Evolutionary conservation across 2,329 filamentous ascomycete genomes (phyloP), one percentile per base, ranked within the genome.

Genomic region (Hymenoscyphus scutula): DNA sequence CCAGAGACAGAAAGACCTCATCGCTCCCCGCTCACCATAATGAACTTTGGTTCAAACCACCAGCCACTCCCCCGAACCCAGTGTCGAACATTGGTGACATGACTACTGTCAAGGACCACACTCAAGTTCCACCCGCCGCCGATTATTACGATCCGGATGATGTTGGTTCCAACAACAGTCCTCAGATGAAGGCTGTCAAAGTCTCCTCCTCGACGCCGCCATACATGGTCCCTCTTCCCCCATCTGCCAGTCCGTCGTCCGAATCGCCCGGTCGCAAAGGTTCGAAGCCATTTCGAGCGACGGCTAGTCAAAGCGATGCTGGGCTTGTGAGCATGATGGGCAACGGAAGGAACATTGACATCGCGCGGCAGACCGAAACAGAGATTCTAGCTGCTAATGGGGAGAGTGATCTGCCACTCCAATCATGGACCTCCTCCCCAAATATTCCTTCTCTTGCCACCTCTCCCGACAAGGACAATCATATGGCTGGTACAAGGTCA

Each of bases 261-360:
- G 75, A 61, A 41, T 60, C 58, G 30, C 57, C 56, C 34, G 56
- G 60, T 64, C 65, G 66, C 68, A 73, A 70, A 62, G 59, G 45
- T 29, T 61, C 64, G 13, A 60, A 61, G 58, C 66, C 66, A 51
- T 53, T 63, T 2, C 69, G 67, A 29, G 60, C 58, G 59, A 66
- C 64, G 7, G 62, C 83, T 53, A 84, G 78, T 69, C 83, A 84
- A 72, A 85, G 83, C 69, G 86, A 90, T 81, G 84, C 81, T 69
- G 86, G 91, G 67, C 80, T 94, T 74, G 81, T 94, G 66, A 77
- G 79, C 62, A 80, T 82, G 74, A 81, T 93, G 78, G 84, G 79
- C 69, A 84, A 80, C 72, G 85, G 86, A 71, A 85, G 86, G 71
- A 80, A 80, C 68, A 86, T 84, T 58, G 87, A 92, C 58, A 83